Evolutionary conservation across 331 rosid species (phyloP), one percentile per base, ranked within the genome.

Genomic region (Acacia pycnantha): DNA sequence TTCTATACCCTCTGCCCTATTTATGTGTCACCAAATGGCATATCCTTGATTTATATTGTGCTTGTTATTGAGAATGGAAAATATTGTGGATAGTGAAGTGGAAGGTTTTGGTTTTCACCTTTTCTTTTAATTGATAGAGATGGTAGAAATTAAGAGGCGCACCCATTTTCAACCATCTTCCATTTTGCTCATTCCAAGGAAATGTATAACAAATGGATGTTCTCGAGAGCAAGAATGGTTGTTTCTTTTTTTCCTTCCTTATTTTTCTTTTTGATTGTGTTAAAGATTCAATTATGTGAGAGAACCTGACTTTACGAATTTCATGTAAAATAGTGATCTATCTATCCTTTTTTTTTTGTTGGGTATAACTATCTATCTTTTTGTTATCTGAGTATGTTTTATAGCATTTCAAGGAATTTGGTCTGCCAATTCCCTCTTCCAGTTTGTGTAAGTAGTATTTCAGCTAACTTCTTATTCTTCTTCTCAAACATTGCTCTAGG

Each of bases 401-500:
- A 50, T 43, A 26, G 54, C 22, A 65, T 72, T 53, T 62, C 15
- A n/a, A 64, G 24, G 40, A 43, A 46, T 11, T 44, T 35, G 10
- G 6, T 59, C 47, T n/a, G 5, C 37, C 21, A 69, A 40, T 48
- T 78, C 70, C 79, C 37, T 71, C 73, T 77, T 64, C 51, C 70
- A 29, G 11, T 68, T 64, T 80, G 56, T 51, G 33, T 41, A 9
- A 58, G 44, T 21, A 3, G 59, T 22, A 47, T 16, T 71, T 77
- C 35, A 56, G 27, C 73, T 84, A 72, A 87, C 81, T 71, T 72
- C 16, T 37, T 37, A 37, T 31, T 29, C 50, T 76, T 58, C 51
- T 82, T 58, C 44, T 79, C 21, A 9, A 13, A 78, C 74, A 68
- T 86, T 81, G 83, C 77, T 46, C 79, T 80, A 95, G 99, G 81